Conservation (phyloP, 2,329 filamentous ascomycete species). For the Cordyceps tenuipes region DNA sequence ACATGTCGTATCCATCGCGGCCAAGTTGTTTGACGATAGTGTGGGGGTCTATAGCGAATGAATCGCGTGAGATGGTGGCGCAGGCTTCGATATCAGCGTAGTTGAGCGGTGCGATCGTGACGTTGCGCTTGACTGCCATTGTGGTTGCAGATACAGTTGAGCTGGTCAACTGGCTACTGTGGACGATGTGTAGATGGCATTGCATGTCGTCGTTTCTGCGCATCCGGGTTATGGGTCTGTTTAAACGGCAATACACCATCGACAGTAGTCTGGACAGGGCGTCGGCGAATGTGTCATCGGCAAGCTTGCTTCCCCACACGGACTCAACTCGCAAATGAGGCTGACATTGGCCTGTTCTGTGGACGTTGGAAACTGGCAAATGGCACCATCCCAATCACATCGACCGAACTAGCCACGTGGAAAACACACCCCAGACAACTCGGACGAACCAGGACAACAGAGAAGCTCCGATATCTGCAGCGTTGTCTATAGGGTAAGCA, state of each 20-base stretch:
- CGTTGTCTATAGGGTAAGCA: too few relatives aligned
- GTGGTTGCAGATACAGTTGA: background rate
- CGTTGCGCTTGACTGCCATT: background rate
- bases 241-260: too few relatives aligned
- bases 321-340: too few relatives aligned
- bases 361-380: too few relatives aligned
- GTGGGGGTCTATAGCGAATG: conserved; percentile 12
- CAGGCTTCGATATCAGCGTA: conserved; percentile 12
- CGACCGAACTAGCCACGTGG: too few relatives aligned
- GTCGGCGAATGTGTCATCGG: background rate
- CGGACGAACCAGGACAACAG: too few relatives aligned
- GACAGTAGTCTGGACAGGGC: background rate
- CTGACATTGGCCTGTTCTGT: too few relatives aligned
- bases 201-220: too few relatives aligned
- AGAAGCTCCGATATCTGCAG: too few relatives aligned
- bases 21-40: conserved; percentile 13
- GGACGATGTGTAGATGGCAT: too few relatives aligned
- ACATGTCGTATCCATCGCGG: conserved; percentile 13
- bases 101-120: conserved; percentile 11
- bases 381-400: too few relatives aligned
- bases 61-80: conserved; percentile 4
- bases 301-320: background rate
- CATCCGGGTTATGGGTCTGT: background rate
- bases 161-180: background rate
- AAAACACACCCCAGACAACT: too few relatives aligned